Evolutionary conservation across 2,329 filamentous ascomycete species (phyloP), one percentile per base, ranked within the genome.

Genomic region (Microcyclospora pomicola): DNA sequence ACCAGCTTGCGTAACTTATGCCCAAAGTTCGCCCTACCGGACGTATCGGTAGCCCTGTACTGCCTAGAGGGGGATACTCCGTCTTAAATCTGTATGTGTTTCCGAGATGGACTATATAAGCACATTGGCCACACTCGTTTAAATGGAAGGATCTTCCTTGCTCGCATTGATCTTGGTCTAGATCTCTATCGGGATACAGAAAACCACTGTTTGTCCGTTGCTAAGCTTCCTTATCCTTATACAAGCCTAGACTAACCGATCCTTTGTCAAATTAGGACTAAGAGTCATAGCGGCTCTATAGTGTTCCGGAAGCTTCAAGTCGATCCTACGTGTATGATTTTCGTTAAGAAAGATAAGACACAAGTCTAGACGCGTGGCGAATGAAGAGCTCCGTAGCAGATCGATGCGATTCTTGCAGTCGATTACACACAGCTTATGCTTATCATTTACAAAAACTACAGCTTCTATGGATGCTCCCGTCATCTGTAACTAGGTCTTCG

Each of bases 161-260:
- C 2, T 56, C 6, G 13, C 45, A 0, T 53, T 41, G 12, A 82
- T 75, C 41, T 71, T 72, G 0, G 50, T 55, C 9, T 69, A 58
- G 3, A 83, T 73, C 40, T 84, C 80, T 1, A 63, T 50, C 0
- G 75, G 67, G 1, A 75, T 57, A 38, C 68, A 73, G 36, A 82
- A 82, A 0, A 71, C 59, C 0, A 84, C 68, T 0, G 72, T 75
- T 46, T 86, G 80, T 0, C 77, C 77, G 2, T 72, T 59, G 0
- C 77, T 80, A 0, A 87, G 64, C 41, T 77, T 73, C 9, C 80
- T 58, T 71, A 85, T 75, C n/a, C 80, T 58, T 75, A 81, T 82
- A 41, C 77, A 80, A 0, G 77, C 77, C 68, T 86, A 80, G 0
- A 77, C 72, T 0, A 84, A 52, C 11, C 69, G 62, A 42, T 87